Evolutionary conservation across 305 asterid genomes (phyloP).

Genomic region (Euphrasia arctica): DNA sequence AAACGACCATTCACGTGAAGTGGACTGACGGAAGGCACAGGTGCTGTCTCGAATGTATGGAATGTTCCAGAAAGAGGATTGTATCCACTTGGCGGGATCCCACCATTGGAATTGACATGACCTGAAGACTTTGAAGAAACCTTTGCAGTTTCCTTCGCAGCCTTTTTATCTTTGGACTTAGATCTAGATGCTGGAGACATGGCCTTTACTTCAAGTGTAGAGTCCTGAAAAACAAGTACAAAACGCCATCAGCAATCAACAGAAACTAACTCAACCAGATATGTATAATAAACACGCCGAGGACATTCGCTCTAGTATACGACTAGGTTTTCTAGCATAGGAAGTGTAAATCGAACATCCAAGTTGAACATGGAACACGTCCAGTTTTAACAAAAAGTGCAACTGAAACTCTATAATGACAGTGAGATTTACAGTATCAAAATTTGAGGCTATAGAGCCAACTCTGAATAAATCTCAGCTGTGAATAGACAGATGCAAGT

Average conservation of each 20-base stretch:
- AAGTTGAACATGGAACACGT: not conserved
- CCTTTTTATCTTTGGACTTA: slow-evolving; percentile 3
- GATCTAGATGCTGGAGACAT: not conserved
- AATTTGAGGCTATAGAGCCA: not conserved
- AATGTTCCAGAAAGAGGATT: not conserved
- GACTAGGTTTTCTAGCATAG: not conserved
- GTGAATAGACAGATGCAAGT: not conserved
- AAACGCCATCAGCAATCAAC: too few species aligned
- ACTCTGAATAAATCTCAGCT: not conserved
- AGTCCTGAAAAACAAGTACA: not conserved
- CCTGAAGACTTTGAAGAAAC: not conserved
- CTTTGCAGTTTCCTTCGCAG: not conserved
- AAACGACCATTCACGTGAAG: slow-evolving; percentile 63
- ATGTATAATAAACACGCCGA: too few species aligned
- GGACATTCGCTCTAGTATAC: not conserved
- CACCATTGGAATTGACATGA: not conserved
- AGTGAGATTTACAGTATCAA: not conserved
- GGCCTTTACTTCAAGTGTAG: not conserved
- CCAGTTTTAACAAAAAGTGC: not conserved
- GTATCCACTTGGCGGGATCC: not conserved
- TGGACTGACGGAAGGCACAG: slow-evolving; percentile 39
- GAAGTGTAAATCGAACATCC: not conserved
- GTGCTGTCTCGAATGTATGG: slow-evolving; percentile 41
- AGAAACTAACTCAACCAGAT: too few species aligned
- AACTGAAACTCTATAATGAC: not conserved